These are phyloP conservation scores for Saprolegnia parasitica DNA, from an alignment of 352 stramenopile species.

Conservation along the genomic window DNA sequence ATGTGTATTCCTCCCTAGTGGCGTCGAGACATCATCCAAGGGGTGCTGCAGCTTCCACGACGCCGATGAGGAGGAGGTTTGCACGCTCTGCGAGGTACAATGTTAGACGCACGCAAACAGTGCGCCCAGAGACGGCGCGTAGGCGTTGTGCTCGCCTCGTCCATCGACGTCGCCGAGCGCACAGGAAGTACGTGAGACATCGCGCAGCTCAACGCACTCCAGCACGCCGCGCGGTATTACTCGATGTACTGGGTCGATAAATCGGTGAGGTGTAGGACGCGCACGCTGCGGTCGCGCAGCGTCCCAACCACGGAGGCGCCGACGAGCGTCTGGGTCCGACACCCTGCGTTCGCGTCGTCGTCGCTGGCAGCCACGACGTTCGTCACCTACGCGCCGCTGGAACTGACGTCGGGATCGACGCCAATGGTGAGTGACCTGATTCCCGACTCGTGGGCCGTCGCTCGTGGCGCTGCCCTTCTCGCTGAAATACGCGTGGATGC, in stretches of 20 bases:
- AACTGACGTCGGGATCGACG: not conserved
- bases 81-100: not conserved
- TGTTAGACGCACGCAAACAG: not conserved
- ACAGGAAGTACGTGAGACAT: too few species aligned
- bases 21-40: too few species aligned
- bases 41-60: too few species aligned
- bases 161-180: not conserved
- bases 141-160: not conserved
- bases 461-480: conserved; percentile 45
- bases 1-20: too few species aligned
- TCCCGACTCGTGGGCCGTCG: not conserved
- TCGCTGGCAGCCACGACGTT: not conserved
- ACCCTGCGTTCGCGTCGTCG: not conserved
- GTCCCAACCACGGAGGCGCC: not conserved
- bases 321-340: not conserved
- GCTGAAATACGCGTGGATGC: conserved; percentile 77
- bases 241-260: not conserved
- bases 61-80: too few species aligned
- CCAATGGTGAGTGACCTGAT: not conserved
- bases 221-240: conserved; percentile 8
- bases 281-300: not conserved
- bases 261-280: not conserved
- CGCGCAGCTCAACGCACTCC: not conserved
- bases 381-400: too few species aligned
- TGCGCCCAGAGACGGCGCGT: not conserved